Base-by-base conservation (phyloP, 768 basidiomycete genomes). In the Trametes gibbosa region DNA sequence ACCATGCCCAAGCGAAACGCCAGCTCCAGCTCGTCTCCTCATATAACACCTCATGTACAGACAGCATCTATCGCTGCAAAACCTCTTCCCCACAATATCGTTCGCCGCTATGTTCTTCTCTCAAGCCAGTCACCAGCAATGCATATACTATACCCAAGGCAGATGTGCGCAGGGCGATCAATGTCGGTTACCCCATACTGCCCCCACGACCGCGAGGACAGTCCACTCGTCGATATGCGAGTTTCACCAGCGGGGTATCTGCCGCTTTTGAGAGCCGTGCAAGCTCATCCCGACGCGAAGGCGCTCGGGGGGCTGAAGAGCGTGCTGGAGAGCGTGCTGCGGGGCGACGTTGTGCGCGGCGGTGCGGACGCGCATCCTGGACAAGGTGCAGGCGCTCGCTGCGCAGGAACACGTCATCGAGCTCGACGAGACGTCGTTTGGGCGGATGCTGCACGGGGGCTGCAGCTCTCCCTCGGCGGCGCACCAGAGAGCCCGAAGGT, bases 331-430 rank as follows among this genome's bases (percentile, higher is more conserved):
- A 24, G 45, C 0, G 63, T 81, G 14, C 49, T 83, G 23, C 67
- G 70, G 5, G 83, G 83, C 7, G 66, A 73, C 14, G 57, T 76
- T 14, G 55, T 80, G 32, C 63, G 62, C 14, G 68, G 72, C 0
- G 74, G 76, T 3, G 39, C 67, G 68, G 48, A 63, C 69, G 23
- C 37, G 52, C 1, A 59, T 82, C 9, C 25, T 67, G n/a, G 74
- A 75, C 48, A 59, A 79, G n/a, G 50, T 83, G 25, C 67, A 73
- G 45, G 75, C 74, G 57, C 72, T 83, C n/a, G 67, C 66, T 4
- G 66, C 65, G 21, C 68, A 68, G 25, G 70, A 72, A 32, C 76
- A 75, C 49, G 66, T 73, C 52, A 59, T 81, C 42, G 65, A 68
- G 21, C 68, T 83, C 10, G 68, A 73, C 12, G 69, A 70, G 46